Evolutionary conservation across 306 rosid species (phyloP).

Genomic region (Bauhinia variegata): DNA sequence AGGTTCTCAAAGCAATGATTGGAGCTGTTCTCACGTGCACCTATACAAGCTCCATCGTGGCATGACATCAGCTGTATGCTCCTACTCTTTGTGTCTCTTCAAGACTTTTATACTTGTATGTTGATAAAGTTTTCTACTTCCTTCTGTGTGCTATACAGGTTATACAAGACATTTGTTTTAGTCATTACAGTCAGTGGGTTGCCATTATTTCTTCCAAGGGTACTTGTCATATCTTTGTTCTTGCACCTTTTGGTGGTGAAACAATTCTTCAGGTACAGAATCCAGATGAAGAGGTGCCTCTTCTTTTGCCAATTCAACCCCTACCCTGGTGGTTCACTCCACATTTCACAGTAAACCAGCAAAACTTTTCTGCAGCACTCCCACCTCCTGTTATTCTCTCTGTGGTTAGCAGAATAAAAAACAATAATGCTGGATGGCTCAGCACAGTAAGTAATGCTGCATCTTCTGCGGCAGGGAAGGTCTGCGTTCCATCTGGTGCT

Average conservation of each 20-base stretch:
- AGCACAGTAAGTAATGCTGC: conserved; percentile 86
- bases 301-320: conserved; percentile 60
- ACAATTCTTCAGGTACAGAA: conserved; percentile 70
- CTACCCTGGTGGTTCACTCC: conserved; percentile 95
- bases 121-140: conserved; percentile 28
- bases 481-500: conserved; percentile 82
- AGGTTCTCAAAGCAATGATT: conserved; percentile 62
- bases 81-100: conserved; percentile 37
- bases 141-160: conserved; percentile 55
- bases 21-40: conserved; percentile 81
- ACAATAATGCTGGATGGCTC: conserved; percentile 81
- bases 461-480: conserved; percentile 84
- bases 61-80: conserved; percentile 86
- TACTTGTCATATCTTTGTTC: conserved; percentile 80
- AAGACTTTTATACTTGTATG: conserved; percentile 30
- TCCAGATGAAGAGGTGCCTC: conserved; percentile 63
- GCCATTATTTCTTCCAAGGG: conserved; percentile 82
- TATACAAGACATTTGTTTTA: conserved; percentile 90
- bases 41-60: conserved; percentile 95
- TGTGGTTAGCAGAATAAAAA: conserved; percentile 92
- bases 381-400: conserved; percentile 82
- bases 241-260: conserved; percentile 90
- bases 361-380: conserved; percentile 63
- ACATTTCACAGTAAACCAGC: conserved; percentile 62
- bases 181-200: conserved; percentile 85